Conservation (phyloP, 140 eudicot genomes). For the Cichorium intybus region DNA sequence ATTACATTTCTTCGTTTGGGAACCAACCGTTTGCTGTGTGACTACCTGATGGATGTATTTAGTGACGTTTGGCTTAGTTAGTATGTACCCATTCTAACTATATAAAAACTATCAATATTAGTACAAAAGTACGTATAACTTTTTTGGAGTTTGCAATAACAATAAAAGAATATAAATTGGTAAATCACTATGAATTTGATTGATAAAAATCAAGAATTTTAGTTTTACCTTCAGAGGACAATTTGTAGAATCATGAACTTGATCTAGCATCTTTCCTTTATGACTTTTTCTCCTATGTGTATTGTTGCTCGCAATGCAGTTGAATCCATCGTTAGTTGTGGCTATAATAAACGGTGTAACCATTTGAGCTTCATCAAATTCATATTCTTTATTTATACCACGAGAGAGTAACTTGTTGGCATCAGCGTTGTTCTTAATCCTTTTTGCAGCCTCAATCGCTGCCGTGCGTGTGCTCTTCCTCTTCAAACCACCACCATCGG, state of each 20-base stretch:
- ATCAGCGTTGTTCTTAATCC: conserved; percentile 19
- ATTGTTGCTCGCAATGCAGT: background rate
- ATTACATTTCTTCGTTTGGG: too few species aligned
- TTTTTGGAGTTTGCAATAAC: background rate
- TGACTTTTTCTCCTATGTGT: background rate
- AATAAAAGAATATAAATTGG: background rate
- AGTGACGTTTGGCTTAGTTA: background rate
- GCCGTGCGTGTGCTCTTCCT: conserved; percentile 27
- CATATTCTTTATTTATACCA: background rate
- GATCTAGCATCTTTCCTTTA: background rate
- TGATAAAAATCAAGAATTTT: background rate
- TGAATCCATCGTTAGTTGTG: background rate
- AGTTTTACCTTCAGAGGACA: background rate
- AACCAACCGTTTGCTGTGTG: too few species aligned
- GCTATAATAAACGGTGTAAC: background rate
- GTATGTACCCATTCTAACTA: background rate
- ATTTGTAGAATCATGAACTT: background rate
- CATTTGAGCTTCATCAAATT: background rate
- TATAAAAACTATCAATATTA: background rate
- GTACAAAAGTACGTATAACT: background rate
- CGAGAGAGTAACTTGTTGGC: background rate
- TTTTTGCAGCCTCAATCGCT: conserved; percentile 27
- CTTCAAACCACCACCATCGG: background rate
- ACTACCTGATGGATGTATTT: too few species aligned
- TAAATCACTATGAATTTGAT: background rate